Conservation (phyloP, 2,329 filamentous ascomycete species). For the Rhinocladiella mackenziei region DNA sequence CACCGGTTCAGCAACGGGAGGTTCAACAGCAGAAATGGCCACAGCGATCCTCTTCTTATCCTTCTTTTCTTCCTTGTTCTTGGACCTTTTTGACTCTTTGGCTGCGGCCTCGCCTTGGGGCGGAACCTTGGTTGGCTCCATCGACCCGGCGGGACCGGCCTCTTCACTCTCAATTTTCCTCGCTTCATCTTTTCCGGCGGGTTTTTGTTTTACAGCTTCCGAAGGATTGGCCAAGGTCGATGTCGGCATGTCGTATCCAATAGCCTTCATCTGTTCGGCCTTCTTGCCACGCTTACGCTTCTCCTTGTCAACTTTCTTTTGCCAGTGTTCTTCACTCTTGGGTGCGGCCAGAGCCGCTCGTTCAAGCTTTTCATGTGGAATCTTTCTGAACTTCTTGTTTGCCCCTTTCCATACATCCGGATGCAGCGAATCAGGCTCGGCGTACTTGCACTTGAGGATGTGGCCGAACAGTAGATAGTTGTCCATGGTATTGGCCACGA, state of each 20-base stretch:
- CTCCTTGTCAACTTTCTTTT: conserved; percentile 68
- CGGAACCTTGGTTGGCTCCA: conserved; percentile 33
- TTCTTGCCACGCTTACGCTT: conserved; percentile 64
- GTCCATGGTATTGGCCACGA: conserved; percentile 94
- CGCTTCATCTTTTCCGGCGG: conserved; percentile 33
- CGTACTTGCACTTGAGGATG: conserved; percentile 79
- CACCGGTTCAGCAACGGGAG: conserved; percentile 15
- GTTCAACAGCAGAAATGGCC: conserved; percentile 10
- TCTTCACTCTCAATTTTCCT: conserved; percentile 31
- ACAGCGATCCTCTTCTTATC: conserved; percentile 22
- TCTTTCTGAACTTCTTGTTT: conserved; percentile 81
- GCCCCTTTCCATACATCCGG: conserved; percentile 83
- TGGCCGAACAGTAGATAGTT: conserved; percentile 95
- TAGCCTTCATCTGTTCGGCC: conserved; percentile 68
- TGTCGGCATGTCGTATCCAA: conserved; percentile 79
- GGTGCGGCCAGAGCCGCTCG: conserved; percentile 70
- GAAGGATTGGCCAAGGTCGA: conserved; percentile 66
- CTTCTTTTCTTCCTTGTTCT: conserved; percentile 35
- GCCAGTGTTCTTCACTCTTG: conserved; percentile 71
- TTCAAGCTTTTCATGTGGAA: conserved; percentile 83
- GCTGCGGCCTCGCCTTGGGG: conserved; percentile 29
- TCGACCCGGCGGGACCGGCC: conserved; percentile 24
- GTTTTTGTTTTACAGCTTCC: conserved; percentile 37
- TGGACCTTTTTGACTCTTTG: conserved; percentile 33
- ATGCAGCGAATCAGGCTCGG: conserved; percentile 74